These are phyloP conservation scores for Fusarium udum DNA, from an alignment of 2,329 filamentous ascomycete genomes.

Conservation along the genomic window DNA sequence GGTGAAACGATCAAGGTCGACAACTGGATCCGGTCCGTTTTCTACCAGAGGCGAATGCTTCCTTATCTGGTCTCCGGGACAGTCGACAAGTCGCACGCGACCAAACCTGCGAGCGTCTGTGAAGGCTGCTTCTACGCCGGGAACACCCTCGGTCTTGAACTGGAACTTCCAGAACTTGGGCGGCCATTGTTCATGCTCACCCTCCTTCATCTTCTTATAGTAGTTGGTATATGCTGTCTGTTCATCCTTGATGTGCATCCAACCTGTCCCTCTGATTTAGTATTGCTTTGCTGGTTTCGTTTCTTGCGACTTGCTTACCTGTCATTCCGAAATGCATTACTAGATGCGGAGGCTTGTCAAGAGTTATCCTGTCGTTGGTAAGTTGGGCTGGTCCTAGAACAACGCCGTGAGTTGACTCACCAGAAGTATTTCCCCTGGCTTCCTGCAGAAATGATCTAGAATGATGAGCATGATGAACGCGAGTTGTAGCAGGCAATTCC, in stretches of 20 bases:
- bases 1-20: slow-evolving; percentile 81
- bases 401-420: slow-evolving; percentile 48
- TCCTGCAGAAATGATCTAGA: slow-evolving; percentile 69
- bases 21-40: slow-evolving; percentile 92
- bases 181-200: slow-evolving; percentile 76
- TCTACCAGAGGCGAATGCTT: slow-evolving; percentile 82
- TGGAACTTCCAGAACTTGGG: slow-evolving; percentile 91
- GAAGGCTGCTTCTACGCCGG: slow-evolving; percentile 71
- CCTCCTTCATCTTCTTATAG: slow-evolving; percentile 75
- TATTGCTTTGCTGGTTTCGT: not conserved
- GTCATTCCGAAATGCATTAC: slow-evolving; percentile 89
- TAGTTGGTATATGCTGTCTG: slow-evolving; percentile 83
- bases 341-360: slow-evolving; percentile 83
- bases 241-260: slow-evolving; percentile 86
- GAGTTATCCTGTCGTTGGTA: slow-evolving; percentile 49
- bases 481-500: not conserved
- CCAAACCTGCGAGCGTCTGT: slow-evolving; percentile 83
- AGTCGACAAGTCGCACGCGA: slow-evolving; percentile 84
- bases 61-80: slow-evolving; percentile 78
- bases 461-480: not conserved
- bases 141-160: slow-evolving; percentile 68
- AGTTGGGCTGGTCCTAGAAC: not conserved
- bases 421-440: slow-evolving; percentile 99
- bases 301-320: slow-evolving; percentile 53
- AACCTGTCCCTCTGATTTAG: slow-evolving; percentile 59